Evolutionary conservation across 257 asterid species (phyloP).

Genomic region (Thymus mandschuricus): DNA sequence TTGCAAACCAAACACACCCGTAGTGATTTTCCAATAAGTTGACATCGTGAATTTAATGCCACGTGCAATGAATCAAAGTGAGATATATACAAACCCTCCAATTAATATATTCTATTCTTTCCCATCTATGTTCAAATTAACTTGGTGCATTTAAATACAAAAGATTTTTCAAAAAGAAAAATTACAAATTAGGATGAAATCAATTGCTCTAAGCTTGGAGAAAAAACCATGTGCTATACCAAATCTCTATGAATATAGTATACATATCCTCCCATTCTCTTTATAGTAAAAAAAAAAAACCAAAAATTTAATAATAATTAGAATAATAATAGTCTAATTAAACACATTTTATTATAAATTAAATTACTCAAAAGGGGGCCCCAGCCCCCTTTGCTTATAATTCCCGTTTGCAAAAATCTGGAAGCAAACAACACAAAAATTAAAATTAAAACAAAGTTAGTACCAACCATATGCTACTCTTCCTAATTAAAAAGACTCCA

Average conservation of each 20-base stretch:
- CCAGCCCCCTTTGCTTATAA: conserved; percentile 35
- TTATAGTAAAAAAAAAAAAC: too few relatives aligned
- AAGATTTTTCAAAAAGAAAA: background rate
- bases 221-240: background rate
- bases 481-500: conserved; percentile 35
- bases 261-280: too few relatives aligned
- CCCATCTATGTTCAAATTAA: too few relatives aligned
- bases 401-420: conserved; percentile 31
- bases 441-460: conserved; percentile 21
- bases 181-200: background rate
- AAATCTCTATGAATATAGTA: too few relatives aligned
- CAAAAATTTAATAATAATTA: too few relatives aligned
- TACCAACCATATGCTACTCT: conserved; percentile 37
- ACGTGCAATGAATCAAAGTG: too few relatives aligned
- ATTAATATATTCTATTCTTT: too few relatives aligned
- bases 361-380: background rate
- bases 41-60: too few relatives aligned
- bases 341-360: background rate
- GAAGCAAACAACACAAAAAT: conserved; percentile 24
- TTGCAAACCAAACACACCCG: too few relatives aligned
- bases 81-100: too few relatives aligned
- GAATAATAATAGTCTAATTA: background rate
- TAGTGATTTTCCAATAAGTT: too few relatives aligned
- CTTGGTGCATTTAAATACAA: too few relatives aligned
- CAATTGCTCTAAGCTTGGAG: background rate